phyloP scores from a whole-genome alignment of 1,139 yeast genomes.

The Meyerozyma athensensis region DNA sequence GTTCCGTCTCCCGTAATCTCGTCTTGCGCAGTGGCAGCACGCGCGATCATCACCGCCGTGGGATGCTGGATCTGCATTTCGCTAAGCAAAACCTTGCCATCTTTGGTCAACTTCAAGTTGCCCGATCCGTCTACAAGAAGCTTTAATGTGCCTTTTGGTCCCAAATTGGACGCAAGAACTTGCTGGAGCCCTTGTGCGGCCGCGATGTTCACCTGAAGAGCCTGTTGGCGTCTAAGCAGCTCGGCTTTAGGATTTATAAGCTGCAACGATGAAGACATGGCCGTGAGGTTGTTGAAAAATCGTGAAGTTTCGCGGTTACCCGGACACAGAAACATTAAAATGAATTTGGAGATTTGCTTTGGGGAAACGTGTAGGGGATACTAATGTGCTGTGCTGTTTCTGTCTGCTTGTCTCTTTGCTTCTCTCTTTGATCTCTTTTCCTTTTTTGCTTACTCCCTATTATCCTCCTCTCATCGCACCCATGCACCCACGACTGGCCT shows the following conservation, averaged over 20 bases:
- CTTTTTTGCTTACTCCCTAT: too few species aligned
- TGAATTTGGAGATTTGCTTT: too few species aligned
- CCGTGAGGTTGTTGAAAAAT: conserved; percentile 2
- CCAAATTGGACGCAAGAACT: conserved; percentile 85
- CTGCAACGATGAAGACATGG: conserved; percentile 66
- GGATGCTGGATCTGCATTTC: conserved; percentile 99
- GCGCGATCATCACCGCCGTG: conserved; percentile 98
- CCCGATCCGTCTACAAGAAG: conserved; percentile 98
- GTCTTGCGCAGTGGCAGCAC: conserved; percentile 98
- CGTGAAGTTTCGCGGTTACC: conserved; percentile 1
- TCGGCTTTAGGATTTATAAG: conserved; percentile 96
- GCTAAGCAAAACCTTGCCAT: conserved; percentile 86
- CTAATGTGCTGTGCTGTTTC: too few species aligned
- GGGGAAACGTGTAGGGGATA: too few species aligned
- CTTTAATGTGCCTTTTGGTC: conserved; percentile 96
- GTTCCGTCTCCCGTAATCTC: conserved; percentile 99
- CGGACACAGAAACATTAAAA: too few species aligned
- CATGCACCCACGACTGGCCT: not conserved
- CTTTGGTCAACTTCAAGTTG: conserved; percentile 89
- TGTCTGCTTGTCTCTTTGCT: too few species aligned
- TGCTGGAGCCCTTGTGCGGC: conserved; percentile 97
- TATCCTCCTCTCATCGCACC: too few species aligned
- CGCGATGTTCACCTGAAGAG: conserved; percentile 87
- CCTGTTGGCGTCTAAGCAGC: conserved; percentile 89
- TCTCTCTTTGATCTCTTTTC: too few species aligned